Evolutionary conservation across 2,329 filamentous ascomycete genomes (phyloP), one percentile per base, ranked within the genome.

Genomic region (Fusarium metavorans): DNA sequence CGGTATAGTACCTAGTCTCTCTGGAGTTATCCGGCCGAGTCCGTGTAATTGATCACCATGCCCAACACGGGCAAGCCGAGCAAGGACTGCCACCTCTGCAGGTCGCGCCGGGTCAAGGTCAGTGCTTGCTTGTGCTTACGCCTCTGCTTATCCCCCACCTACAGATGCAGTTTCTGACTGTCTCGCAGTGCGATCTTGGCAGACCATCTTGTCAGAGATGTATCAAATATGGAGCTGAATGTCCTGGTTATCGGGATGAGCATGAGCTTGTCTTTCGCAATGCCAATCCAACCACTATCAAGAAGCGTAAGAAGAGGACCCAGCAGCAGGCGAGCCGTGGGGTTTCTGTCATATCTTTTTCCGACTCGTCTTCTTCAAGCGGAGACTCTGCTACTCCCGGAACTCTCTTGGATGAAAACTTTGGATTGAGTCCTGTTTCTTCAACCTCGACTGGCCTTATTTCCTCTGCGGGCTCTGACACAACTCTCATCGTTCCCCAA

Each of bases 11-110:
- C 57, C 43, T 37, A 14, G 10, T 32, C 30, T 50, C 64, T 37
- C 45, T 41, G 18, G 39, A 60, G 14, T 39, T 23, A 18, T 9
- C 52, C 30, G 30, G 43, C 45, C 48, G 23, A 52, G 56, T 25
- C 5, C 18, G 27, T 58, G 39, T 56, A 23, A 35, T 58, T 59
- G 48, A 45, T 54, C 13, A 61, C 23, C 61, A 85, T 85, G 84
- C 84, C 84, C 35, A 85, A 85, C 76, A 84, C 80, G 27, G 84
- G 84, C 35, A 81, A 79, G 69, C 84, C 83, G 23, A 85, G 84
- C 71, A 79, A 79, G 56, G 83, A 85, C 74, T 85, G 84, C 65
- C 83, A 85, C 60, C 79, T 85, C 43, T 85, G 84, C 70, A 83
- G 84, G 37, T 74, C 78, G 45, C 77, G 84, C 57, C 82, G 84